Base-by-base conservation (phyloP, 2,329 filamentous ascomycete species). In the Aspergillus ruber region DNA sequence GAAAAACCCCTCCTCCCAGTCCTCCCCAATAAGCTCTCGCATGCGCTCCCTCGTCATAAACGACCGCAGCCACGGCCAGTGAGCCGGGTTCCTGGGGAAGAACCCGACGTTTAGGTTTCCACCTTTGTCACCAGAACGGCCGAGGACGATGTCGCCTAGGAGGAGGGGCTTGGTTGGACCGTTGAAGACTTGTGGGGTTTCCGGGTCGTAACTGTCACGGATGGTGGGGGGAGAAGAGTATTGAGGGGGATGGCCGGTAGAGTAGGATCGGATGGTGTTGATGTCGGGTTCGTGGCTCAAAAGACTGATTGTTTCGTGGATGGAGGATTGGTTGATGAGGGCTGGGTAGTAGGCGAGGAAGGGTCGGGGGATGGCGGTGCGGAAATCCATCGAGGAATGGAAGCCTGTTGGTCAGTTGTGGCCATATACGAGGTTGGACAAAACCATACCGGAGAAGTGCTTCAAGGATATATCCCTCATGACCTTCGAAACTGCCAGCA, bases 311-410 rank as follows among this genome's bases (percentile, higher is more conserved):
- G 50, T 43, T 36, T 69, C 65, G 4, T 58, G 43, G 1, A 69
- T 50, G 4, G 54, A 49, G 2, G 56, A 44, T 44, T 68, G 65
- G 2, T 56, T 48, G 45, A 64, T 52, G 5, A 73, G 43, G 3
- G 66, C 69, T 1, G 71, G 71, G 45, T 72, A 74, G 51, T 66
- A 75, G 2, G 65, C 69, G 1, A 73, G 60, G 51, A 68, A 74
- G 0, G 71, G 64, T 12, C 60, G 50, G 0, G 72, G 70, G 3
- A 68, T 41, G 7, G 69, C 68, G 0, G 67, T 67, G 7, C 74
- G 64, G 23, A 59, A 59, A 46, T 78, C 74, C 5, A 74, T 55
- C 3, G 71, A 68, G 33, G 63, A 62, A 51, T 73, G 69, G 51
- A 74, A 66, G 1, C 74, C 73, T 61, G 23, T 36, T 23, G 2